These are phyloP conservation scores for Xylariaceae sp. DNA, from an alignment of 2,329 filamentous ascomycete species.

Conservation along the genomic window DNA sequence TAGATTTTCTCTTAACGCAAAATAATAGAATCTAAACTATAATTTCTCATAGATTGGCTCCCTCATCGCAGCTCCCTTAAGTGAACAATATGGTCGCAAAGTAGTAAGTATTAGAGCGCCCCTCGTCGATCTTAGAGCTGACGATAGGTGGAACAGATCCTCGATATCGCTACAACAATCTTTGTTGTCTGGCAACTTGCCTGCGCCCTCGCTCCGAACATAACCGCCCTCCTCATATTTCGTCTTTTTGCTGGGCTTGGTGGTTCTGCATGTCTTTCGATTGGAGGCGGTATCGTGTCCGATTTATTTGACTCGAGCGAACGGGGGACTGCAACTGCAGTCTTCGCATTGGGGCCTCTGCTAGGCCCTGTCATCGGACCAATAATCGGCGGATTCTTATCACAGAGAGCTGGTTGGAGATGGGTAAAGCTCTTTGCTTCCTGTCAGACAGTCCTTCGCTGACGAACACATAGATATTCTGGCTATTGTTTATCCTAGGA, in stretches of 20 bases:
- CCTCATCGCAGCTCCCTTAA: slow-evolving; percentile 22
- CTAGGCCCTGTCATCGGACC: slow-evolving; percentile 26
- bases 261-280: slow-evolving; percentile 23
- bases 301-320: slow-evolving; percentile 22
- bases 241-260: slow-evolving; percentile 17
- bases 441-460: not conserved
- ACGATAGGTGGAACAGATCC: slow-evolving; percentile 8
- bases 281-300: slow-evolving; percentile 24
- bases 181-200: slow-evolving; percentile 21
- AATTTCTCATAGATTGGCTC: slow-evolving; percentile 18
- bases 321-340: slow-evolving; percentile 19
- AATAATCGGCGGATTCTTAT: slow-evolving; percentile 21
- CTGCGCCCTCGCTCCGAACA: slow-evolving; percentile 22
- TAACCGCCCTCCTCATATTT: slow-evolving; percentile 20
- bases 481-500: slow-evolving; percentile 20
- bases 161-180: slow-evolving; percentile 21
- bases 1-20: not conserved
- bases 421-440: slow-evolving; percentile 12
- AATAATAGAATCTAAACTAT: not conserved
- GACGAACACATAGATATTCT: slow-evolving; percentile 12
- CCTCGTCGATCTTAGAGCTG: not conserved
- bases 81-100: slow-evolving; percentile 25
- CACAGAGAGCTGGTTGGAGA: slow-evolving; percentile 23
- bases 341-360: slow-evolving; percentile 23
- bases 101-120: slow-evolving; percentile 8